phyloP scores from a whole-genome alignment of 2,329 filamentous ascomycete species.

The Epichloe bromicola region DNA sequence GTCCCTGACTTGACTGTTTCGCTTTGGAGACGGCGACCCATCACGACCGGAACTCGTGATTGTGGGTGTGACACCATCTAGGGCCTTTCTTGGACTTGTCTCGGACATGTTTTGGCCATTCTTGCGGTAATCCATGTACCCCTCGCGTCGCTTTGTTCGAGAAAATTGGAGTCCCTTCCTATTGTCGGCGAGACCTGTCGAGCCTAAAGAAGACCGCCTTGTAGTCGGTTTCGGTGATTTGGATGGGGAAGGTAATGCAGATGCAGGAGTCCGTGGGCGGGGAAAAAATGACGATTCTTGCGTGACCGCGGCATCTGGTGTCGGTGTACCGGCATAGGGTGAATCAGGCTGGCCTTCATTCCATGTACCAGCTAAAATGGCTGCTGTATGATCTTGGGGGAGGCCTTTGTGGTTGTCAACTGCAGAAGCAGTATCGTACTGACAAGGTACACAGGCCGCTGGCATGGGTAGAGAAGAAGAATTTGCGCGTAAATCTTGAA shows the following conservation, averaged over 20 bases:
- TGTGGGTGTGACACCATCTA: background rate
- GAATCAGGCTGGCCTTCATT: conserved; percentile 52
- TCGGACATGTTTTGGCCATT: background rate
- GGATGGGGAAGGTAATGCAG: background rate
- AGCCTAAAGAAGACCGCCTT: background rate
- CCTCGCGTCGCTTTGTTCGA: conserved; percentile 1
- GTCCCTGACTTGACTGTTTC: background rate
- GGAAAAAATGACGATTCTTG: conserved; percentile 9
- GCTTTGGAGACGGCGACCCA: conserved; percentile 10
- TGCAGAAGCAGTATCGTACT: conserved; percentile 21
- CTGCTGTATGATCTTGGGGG: conserved; percentile 36
- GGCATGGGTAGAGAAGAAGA: conserved; percentile 7
- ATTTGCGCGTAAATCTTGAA: conserved; percentile 14
- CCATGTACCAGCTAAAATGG: conserved; percentile 44
- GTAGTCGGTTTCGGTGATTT: background rate
- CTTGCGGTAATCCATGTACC: background rate
- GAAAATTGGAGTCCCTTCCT: background rate
- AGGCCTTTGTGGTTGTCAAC: conserved; percentile 14
- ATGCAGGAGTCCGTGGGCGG: background rate
- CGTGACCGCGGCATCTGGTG: conserved; percentile 8
- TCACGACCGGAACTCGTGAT: conserved; percentile 5
- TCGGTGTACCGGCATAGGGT: conserved; percentile 24
- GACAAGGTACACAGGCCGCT: conserved; percentile 14
- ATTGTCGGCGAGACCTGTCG: background rate
- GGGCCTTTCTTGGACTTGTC: background rate